Evolutionary conservation across 192 early-diverging fungal genomes (phyloP), one percentile per base, ranked within the genome.

Genomic region (Martensiomyces pterosporus): DNA sequence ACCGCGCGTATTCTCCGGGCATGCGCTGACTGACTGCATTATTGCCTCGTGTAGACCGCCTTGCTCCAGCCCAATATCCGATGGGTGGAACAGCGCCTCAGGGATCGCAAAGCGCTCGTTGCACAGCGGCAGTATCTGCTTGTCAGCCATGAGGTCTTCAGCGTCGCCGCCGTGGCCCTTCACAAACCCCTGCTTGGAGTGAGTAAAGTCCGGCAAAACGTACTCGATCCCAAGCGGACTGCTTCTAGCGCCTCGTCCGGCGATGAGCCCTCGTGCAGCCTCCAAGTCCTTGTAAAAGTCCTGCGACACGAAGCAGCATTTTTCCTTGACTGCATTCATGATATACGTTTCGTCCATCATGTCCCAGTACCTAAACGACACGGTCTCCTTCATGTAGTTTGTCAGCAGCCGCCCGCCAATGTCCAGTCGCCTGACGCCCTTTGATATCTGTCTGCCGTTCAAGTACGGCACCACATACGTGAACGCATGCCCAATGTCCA

Each of bases 51-150:
- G 93, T 59, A 98, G 86, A 70, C 93, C 92, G 39, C 78, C 79
- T 54, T 89, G 80, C 71, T 96, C 94, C 38, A 91, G 77, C 52
- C 93, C 93, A 26, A 99, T 63, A 69, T 96, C 80, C 12, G 79
- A 81, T 21, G 96, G 96, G 66, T 97, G 85, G 85, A 98, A 97
- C 64, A 98, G 83, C 39, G 92, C 91, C 64, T 98, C 95, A 38
- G 93, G 93, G 52, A 87, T 81, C 65, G 90, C 87, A 80, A 95
- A 98, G 62, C 93, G 88, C 80, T 99, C 94, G 79, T 90, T 94
- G 40, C 91, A 87, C 50, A 98, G 85, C 45, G 92, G 95, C 72
- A 98, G 85, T 49, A 96, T 83, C 74, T 98, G 92, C 55, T 87
- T 88, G 55, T 92, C 92, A 40, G 86, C 22, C 55, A 44, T 33